Evolutionary conservation across 805 yeast genomes (phyloP).

Genomic region (Spencermartinsiella europaea): DNA sequence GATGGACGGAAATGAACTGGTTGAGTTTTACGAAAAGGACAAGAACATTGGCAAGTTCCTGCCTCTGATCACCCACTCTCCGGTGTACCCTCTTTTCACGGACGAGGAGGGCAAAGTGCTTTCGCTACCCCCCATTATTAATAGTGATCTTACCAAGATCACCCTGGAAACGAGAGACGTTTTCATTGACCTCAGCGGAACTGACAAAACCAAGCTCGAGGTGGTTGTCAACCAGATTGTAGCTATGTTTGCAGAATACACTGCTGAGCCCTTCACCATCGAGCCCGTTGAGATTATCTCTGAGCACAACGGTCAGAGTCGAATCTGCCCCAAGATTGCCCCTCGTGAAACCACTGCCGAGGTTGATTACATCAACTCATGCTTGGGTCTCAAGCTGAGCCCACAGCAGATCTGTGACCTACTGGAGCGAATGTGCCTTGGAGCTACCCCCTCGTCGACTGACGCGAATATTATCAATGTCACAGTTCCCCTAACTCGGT

Average conservation of each 20-base stretch:
- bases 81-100: conserved; percentile 84
- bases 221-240: conserved; percentile 87
- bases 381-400: conserved; percentile 75
- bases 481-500: conserved; percentile 84
- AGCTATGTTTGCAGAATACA: conserved; percentile 92
- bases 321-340: conserved; percentile 67
- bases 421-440: conserved; percentile 75
- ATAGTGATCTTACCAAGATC: conserved; percentile 86
- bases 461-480: conserved; percentile 55
- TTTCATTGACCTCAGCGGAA: conserved; percentile 90
- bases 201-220: conserved; percentile 91
- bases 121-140: conserved; percentile 95
- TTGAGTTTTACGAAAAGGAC: conserved; percentile 88
- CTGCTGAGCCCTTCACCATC: conserved; percentile 71
- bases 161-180: conserved; percentile 79
- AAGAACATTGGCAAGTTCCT: conserved; percentile 84
- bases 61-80: conserved; percentile 81
- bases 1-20: conserved; percentile 70
- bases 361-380: conserved; percentile 80
- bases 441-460: conserved; percentile 47
- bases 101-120: conserved; percentile 74
- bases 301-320: conserved; percentile 68
- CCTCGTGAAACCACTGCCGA: conserved; percentile 72
- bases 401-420: conserved; percentile 63
- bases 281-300: conserved; percentile 88